Base-by-base conservation (phyloP, 2,329 filamentous ascomycete genomes). In the Phaeosphaeriaceae sp. region DNA sequence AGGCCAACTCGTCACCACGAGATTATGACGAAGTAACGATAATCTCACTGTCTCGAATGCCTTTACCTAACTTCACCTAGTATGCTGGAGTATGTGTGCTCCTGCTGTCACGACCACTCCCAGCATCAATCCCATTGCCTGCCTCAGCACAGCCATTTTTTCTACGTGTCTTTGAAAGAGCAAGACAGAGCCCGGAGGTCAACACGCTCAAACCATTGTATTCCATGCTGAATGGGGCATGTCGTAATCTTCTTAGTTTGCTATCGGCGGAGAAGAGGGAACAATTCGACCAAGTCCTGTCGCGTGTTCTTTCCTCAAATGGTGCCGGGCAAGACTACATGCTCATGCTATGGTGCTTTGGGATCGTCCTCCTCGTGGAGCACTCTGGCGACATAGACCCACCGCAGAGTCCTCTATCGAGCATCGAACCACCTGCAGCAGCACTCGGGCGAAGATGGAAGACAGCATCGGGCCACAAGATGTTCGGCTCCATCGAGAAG, bases 171-270 rank as follows among this genome's bases (percentile, higher is more conserved):
- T 77, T 77, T 41, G 68, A 76, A 50, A 62, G 60, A 17, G 70
- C 74, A 27, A 63, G 52, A 2, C 57, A 68, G 11, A 61, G 52
- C 22, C 73, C 70, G 22, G 60, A 62, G 52, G 64, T 68, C 7
- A 54, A 57, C 7, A 70, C 67, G 1, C 61, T 78, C 4, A 63
- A 65, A 41, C 61, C 69, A 4, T 62, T 77, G 3, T 74, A 76
- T 27, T 61, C 51, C 19, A 73, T 77, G 66, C 66, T 78, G 22
- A 72, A 74, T 55, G 76, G 76, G 47, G 74, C 75, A n/a, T 78
- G 76, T 55, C 56, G 62, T 21, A 66, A 67, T 3, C 67, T 78
- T 2, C 57, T 74, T 9, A 48, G 48, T 17, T 51, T 73, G 10
- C 62, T 78, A 20, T 61, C 73, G 2, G 15, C 60, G 4, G 66